These are phyloP conservation scores for Diplodia seriata DNA, from an alignment of 2,329 filamentous ascomycete species.

Conservation along the genomic window DNA sequence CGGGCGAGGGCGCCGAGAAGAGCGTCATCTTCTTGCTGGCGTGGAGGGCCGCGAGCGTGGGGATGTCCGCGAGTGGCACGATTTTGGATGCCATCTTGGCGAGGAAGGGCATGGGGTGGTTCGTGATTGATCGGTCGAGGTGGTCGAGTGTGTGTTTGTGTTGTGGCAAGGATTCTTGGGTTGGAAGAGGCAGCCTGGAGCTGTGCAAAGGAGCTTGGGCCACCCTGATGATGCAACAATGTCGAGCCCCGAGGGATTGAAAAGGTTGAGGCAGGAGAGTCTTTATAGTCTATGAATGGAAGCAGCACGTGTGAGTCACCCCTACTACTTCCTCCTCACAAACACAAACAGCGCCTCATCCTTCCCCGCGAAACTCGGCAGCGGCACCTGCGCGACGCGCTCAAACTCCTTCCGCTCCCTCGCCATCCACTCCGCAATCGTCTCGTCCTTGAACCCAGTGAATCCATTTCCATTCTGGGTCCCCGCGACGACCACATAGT, in stretches of 20 bases:
- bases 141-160: neutral
- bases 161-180: neutral
- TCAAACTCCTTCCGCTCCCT: conserved; percentile 64
- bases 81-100: conserved; percentile 31
- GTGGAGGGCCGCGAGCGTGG: conserved; percentile 60
- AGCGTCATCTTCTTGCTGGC: conserved; percentile 49
- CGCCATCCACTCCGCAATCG: conserved; percentile 71
- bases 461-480: conserved; percentile 79
- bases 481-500: conserved; percentile 73
- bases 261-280: too few species aligned
- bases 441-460: conserved; percentile 69
- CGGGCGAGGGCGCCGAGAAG: conserved; percentile 38
- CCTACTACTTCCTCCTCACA: conserved; percentile 42
- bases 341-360: conserved; percentile 78
- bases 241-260: neutral
- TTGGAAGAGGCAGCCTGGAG: neutral
- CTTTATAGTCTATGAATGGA: neutral
- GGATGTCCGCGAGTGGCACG: conserved; percentile 62
- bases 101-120: conserved; percentile 11
- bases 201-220: conserved; percentile 19
- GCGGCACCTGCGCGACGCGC: conserved; percentile 67
- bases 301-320: neutral
- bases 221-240: conserved; percentile 16
- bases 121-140: neutral
- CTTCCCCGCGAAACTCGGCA: conserved; percentile 78